A percentile compares a stretch with the other conserved stretches of the same genome.
These are phyloP conservation scores for Fusarium guadeloupense DNA, from an alignment of 2,329 filamentous ascomycete genomes.

Conservation along the genomic window DNA sequence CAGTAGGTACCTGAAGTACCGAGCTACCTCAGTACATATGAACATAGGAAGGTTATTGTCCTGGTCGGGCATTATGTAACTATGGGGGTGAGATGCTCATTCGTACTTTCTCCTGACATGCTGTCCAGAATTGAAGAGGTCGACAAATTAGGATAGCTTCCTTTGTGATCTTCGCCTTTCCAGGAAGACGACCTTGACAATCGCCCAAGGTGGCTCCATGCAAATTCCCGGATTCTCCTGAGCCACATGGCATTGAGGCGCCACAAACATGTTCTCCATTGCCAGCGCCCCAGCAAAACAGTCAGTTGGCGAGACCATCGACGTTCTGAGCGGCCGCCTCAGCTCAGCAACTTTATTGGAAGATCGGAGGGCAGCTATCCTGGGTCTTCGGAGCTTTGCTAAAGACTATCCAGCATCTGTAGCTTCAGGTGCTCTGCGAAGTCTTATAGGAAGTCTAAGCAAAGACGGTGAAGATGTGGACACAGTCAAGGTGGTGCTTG, in stretches of 20 bases:
- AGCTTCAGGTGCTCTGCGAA: constrained; percentile 88
- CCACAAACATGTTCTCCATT: constrained; percentile 68
- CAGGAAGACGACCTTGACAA: constrained; percentile 3
- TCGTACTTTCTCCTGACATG: constrained; percentile 34
- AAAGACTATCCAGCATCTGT: constrained; percentile 97
- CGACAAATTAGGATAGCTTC: constrained; percentile 28
- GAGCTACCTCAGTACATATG: too few species aligned
- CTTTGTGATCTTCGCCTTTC: constrained; percentile 8
- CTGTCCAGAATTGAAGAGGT: constrained; percentile 33
- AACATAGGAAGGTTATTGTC: too few species aligned
- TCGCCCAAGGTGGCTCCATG: constrained; percentile 28
- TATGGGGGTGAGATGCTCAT: constrained; percentile 21
- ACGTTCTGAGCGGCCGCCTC: constrained; percentile 85
- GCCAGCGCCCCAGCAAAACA: constrained; percentile 87
- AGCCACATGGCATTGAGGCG: constrained; percentile 46
- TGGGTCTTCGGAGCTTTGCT: constrained; percentile 92
- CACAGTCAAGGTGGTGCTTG: constrained; percentile 92
- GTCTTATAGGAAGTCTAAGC: constrained; percentile 83
- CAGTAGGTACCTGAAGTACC: not conserved
- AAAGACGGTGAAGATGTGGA: constrained; percentile 95
- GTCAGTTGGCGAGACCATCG: constrained; percentile 94
- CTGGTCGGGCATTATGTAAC: constrained; percentile 27
- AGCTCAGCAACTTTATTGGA: constrained; percentile 91
- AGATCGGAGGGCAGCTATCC: constrained; percentile 91
- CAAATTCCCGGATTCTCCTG: constrained; percentile 12